Evolutionary conservation across 2,329 filamentous ascomycete species (phyloP).

Genomic region (Magnaporthales sp.): DNA sequence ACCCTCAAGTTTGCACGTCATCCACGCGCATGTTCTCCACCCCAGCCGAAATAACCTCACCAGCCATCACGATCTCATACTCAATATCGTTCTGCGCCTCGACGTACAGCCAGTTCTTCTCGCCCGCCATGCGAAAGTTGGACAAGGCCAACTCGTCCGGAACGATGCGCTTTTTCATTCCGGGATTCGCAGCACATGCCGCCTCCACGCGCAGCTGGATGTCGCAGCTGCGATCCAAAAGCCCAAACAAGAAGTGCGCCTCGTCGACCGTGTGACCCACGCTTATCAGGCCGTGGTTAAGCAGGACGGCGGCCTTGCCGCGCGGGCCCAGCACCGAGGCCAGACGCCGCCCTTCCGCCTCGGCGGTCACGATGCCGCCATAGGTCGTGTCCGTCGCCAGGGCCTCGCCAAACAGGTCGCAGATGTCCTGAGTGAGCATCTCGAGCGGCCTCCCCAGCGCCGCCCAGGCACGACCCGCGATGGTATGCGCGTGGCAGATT

Average conservation of each 20-base stretch:
- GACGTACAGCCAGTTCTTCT: background rate
- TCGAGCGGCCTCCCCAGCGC: constrained; percentile 45
- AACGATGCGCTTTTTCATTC: background rate
- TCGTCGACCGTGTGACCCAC: constrained; percentile 11
- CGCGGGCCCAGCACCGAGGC: background rate
- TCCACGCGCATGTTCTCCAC: background rate
- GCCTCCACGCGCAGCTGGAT: background rate
- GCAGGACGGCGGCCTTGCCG: background rate
- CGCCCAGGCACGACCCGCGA: constrained; percentile 47
- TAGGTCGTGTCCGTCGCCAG: background rate
- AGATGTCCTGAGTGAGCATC: constrained; percentile 50
- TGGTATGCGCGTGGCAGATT: constrained; percentile 48
- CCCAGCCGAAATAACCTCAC: background rate
- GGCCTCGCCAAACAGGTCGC: constrained; percentile 9
- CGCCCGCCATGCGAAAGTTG: background rate
- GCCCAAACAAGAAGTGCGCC: background rate
- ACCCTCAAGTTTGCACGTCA: background rate
- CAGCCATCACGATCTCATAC: background rate
- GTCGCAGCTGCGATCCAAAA: background rate
- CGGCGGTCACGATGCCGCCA: background rate
- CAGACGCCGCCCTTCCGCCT: background rate
- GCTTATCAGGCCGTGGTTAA: constrained; percentile 20
- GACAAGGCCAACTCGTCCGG: background rate
- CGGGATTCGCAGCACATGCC: background rate
- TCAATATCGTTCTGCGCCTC: background rate